These are phyloP conservation scores for Salvia sclarea DNA, from an alignment of 305 asterid species.

Conservation along the genomic window DNA sequence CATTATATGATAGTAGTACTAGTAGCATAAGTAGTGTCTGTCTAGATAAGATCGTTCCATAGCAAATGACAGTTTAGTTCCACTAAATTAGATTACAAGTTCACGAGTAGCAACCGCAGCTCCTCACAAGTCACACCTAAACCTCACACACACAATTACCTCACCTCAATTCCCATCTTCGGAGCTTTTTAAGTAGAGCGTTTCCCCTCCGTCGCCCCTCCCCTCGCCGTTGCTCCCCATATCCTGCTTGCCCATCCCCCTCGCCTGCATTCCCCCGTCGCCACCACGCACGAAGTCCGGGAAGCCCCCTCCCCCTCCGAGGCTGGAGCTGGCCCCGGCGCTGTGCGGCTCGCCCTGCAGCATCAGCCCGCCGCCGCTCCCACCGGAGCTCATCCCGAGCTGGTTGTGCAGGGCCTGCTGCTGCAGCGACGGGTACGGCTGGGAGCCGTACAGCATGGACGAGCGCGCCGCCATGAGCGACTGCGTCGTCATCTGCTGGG, in stretches of 20 bases:
- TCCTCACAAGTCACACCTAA: background rate
- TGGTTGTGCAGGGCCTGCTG: slow-evolving; percentile 43
- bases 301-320: slow-evolving; percentile 30
- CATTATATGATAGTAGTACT: slow-evolving; percentile 23
- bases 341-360: slow-evolving; percentile 44
- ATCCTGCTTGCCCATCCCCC: slow-evolving; percentile 39
- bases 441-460: slow-evolving; percentile 40
- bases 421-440: slow-evolving; percentile 43
- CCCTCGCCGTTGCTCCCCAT: slow-evolving; percentile 30
- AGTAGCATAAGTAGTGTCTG: slow-evolving; percentile 1
- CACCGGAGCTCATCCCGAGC: slow-evolving; percentile 37
- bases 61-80: slow-evolving; percentile 10
- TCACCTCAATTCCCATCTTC: slow-evolving; percentile 41
- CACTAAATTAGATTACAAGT: slow-evolving; percentile 30
- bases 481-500: slow-evolving; percentile 43
- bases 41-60: background rate
- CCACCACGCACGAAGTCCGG: slow-evolving; percentile 28
- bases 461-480: slow-evolving; percentile 41
- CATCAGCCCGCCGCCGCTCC: slow-evolving; percentile 35
- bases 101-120: background rate
- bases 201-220: slow-evolving; percentile 34
- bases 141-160: background rate
- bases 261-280: background rate
- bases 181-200: slow-evolving; percentile 34
- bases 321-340: background rate